Evolutionary conservation across 2,329 filamentous ascomycete genomes (phyloP), one percentile per base, ranked within the genome.

Genomic region (Aureobasidium namibiae): DNA sequence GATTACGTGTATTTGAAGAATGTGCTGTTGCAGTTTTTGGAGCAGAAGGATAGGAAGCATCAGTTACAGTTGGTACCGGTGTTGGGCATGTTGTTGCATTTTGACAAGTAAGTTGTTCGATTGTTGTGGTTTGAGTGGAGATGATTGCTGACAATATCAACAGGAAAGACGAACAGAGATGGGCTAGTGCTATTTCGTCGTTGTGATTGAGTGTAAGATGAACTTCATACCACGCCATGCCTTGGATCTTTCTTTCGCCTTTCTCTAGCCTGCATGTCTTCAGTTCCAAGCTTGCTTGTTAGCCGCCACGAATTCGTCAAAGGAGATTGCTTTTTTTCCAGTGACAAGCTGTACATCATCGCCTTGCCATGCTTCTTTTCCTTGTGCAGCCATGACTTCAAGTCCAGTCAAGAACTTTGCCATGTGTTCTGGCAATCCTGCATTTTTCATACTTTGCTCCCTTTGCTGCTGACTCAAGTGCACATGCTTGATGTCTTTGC

Each of bases 131-230:
- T 11, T 34, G 33, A 34, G 33, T 34, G 3, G 6, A 13, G 13
- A 34, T n/a, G n/a, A 62, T 71, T 62, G 7, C 34, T 21, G 14
- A 41, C 18, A 18, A 26, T 46, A 38, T 36, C 4, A 48, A 61
- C 60, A 84, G 81, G 66, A 83, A 81, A 66, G 91, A 96, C 65
- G 88, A 94, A 74, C 86, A 94, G 73, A 92, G 90, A 73, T 95
- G 90, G 90, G 83, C 87, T 73, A 82, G 85, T 18, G 90, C 88
- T 2, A 85, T 95, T 50, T 78, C 79, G 61, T 78, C 80, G 16
- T 73, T 71, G 66, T 80, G 46, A 34, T 29, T 7, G 11, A 34
- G 11, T 8, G 33, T n/a, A n/a, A n/a, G n/a, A n/a, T n/a, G n/a
- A n/a, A n/a, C n/a, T n/a, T n/a, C n/a, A 13, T 34, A 34, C 33